Percentiles rank a stretch among this genome's conserved stretches.
Conservation (phyloP, 495 filamentous ascomycete genomes). For the Hamigera avellanea region DNA sequence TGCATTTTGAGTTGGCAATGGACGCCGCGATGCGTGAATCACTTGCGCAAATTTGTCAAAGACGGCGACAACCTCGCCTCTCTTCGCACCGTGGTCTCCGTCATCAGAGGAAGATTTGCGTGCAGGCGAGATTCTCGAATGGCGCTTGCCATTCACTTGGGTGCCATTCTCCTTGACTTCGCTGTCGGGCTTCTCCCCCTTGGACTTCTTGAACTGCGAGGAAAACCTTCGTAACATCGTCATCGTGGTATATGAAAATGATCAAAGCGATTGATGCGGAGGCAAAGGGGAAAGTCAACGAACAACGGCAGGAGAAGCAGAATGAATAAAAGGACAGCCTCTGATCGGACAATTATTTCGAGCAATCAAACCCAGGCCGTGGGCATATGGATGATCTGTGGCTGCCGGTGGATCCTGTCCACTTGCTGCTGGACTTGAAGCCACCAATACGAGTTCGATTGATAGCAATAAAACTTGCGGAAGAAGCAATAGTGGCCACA, state of each 20-base stretch:
- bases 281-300: too few relatives aligned
- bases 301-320: too few relatives aligned
- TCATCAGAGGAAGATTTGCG: slow-evolving; percentile 22
- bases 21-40: slow-evolving; percentile 50
- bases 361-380: too few relatives aligned
- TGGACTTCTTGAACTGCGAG: slow-evolving; percentile 39
- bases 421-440: too few relatives aligned
- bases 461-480: too few relatives aligned
- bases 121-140: slow-evolving; percentile 23
- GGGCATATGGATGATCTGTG: too few relatives aligned
- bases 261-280: too few relatives aligned
- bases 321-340: too few relatives aligned
- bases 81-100: slow-evolving; percentile 22
- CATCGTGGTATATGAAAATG: too few relatives aligned
- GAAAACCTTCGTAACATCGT: slow-evolving; percentile 41
- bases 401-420: too few relatives aligned
- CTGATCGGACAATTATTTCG: not conserved
- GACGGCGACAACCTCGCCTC: slow-evolving; percentile 30
- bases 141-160: slow-evolving; percentile 24
- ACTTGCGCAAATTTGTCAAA: slow-evolving; percentile 54
- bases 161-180: slow-evolving; percentile 27
- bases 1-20: slow-evolving; percentile 54
- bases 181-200: slow-evolving; percentile 28
- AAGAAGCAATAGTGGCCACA: too few relatives aligned
- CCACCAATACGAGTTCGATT: too few relatives aligned